Evolutionary conservation across 257 asterid species (phyloP).

Genomic region (Nyctanthes arbortristis): DNA sequence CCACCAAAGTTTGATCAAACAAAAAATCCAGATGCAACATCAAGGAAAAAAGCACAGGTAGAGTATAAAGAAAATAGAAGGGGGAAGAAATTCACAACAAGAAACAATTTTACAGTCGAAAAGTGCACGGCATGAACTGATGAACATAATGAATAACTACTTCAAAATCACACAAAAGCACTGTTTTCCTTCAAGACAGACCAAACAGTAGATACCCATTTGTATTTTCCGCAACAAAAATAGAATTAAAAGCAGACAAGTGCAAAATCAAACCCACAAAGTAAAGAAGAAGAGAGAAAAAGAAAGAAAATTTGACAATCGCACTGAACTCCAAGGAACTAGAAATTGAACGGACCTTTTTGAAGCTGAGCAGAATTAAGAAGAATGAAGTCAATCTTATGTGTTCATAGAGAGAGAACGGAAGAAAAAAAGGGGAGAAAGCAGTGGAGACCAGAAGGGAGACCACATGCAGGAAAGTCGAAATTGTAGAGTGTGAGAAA

Average conservation of each 20-base stretch:
- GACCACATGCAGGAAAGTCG: slow-evolving; percentile 45
- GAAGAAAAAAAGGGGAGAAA: slow-evolving; percentile 26
- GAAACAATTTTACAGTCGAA: neutral
- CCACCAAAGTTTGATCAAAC: neutral
- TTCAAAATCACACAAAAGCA: slow-evolving; percentile 27
- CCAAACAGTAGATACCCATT: neutral
- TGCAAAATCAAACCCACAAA: neutral
- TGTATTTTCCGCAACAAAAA: neutral
- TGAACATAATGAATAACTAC: neutral
- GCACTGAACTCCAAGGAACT: neutral
- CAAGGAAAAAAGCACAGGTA: neutral
- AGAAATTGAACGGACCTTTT: slow-evolving; percentile 11
- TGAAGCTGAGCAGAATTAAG: slow-evolving; percentile 40
- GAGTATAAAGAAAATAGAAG: no score
- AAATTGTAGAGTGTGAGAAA: slow-evolving; percentile 43
- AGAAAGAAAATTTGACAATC: neutral
- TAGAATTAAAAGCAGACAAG: neutral
- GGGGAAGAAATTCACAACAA: neutral
- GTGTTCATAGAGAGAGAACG: slow-evolving; percentile 23
- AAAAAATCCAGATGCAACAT: neutral
- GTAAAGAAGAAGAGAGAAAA: neutral
- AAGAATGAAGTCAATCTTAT: slow-evolving; percentile 33
- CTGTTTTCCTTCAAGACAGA: neutral
- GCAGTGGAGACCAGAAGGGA: slow-evolving; percentile 27
- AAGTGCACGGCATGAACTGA: neutral